Evolutionary conservation across 345 rosid species (phyloP), one percentile per base, ranked within the genome.

Genomic region (Durio zibethinus): DNA sequence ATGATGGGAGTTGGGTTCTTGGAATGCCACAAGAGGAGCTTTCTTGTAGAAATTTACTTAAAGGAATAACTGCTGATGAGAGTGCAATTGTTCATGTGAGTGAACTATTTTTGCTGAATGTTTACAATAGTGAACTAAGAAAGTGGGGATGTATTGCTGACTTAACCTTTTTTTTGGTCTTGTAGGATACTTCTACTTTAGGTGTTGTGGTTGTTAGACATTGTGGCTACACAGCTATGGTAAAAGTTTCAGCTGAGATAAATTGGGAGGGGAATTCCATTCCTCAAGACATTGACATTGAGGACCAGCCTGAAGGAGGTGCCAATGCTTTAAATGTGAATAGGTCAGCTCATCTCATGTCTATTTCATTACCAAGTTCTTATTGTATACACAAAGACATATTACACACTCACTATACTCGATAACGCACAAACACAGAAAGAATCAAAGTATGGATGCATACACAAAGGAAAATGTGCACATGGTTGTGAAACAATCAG

Each of bases 31-130:
- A 82, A 65, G 89, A 85, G 35, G 93, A 92, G 73, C 92, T 90
- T 72, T 82, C 91, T 40, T 84, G 72, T 69, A 85, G 93, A 73
- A 95, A 95, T 85, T 88, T 95, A 83, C 91, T 95, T 54, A 95
- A 95, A 86, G 99, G 98, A 82, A 80, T 95, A 79, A 95, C 99
- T 77, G 97, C 98, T 50, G 97, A 95, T 77, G 99, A 95, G 84
- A 95, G 94, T 86, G 97, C 94, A 38, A 87, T 93, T 62, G 90
- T 93, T 89, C 98, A 91, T 80, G 99, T 95, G 81, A 90, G 91
- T 85, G 42, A 67, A 69, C 40, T 42, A 35, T 79, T 72, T 18
- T 79, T 85, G 45, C 43, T 53, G 21, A 72, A 33, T 86, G 56
- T 48, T 82, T 82, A 48, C 62, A 38, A 1, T 5, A 64, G 33